Percentiles rank a stretch among this genome's conserved stretches.
Evolutionary conservation across 805 yeast species (phyloP).

Genomic region (Ogataea siamensis): DNA sequence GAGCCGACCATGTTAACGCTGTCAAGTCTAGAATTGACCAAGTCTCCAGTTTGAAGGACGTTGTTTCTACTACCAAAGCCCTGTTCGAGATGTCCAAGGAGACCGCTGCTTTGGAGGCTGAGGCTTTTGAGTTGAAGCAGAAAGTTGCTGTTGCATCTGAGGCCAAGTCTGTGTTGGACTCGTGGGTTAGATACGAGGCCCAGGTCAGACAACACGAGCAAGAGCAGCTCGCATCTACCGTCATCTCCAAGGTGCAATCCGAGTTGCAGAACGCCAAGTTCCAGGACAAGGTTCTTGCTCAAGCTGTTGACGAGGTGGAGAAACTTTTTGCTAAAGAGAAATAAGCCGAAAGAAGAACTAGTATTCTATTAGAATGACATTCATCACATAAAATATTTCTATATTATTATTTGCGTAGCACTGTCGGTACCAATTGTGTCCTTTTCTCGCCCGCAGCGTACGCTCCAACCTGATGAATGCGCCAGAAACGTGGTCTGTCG

Average conservation of each 20-base stretch:
- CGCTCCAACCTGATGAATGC: constrained; percentile 27
- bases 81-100: constrained; percentile 94
- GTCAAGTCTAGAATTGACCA: constrained; percentile 89
- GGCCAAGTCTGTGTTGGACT: constrained; percentile 94
- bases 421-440: constrained; percentile 22
- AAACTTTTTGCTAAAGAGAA: constrained; percentile 56
- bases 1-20: constrained; percentile 86
- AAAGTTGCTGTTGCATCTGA: constrained; percentile 80
- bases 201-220: constrained; percentile 96
- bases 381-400: constrained; percentile 7
- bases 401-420: constrained; percentile 10
- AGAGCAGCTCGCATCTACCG: constrained; percentile 81
- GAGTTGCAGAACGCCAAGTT: constrained; percentile 84
- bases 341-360: constrained; percentile 7
- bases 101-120: constrained; percentile 93
- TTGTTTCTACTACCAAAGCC: constrained; percentile 85
- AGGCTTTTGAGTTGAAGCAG: constrained; percentile 91
- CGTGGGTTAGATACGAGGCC: constrained; percentile 98
- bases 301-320: constrained; percentile 91
- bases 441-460: constrained; percentile 17
- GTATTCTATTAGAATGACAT: constrained; percentile 3
- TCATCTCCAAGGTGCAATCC: constrained; percentile 83
- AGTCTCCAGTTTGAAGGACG: constrained; percentile 87
- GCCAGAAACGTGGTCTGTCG: constrained; percentile 47
- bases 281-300: constrained; percentile 89